Evolutionary conservation across 345 rosid genomes (phyloP).

Genomic region (Ceriops decandra): DNA sequence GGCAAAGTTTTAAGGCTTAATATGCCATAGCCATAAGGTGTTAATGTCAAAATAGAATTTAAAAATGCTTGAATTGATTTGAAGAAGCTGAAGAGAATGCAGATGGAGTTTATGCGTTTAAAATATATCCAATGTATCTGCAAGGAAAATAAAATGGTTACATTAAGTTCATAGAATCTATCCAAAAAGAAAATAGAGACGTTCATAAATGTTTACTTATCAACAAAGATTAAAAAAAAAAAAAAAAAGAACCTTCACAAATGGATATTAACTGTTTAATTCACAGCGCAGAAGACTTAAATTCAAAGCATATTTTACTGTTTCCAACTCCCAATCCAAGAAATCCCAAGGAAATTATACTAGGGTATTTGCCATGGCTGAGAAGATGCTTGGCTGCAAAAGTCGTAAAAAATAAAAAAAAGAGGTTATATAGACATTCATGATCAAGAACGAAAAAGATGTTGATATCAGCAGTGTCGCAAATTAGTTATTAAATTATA

Average conservation of each 20-base stretch:
- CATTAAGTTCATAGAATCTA: no score
- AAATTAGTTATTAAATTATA: neutral
- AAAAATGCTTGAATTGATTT: no score
- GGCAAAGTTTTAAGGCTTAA: no score
- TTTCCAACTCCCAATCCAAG: neutral
- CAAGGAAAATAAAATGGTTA: no score
- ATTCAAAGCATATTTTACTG: neutral
- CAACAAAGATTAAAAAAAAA: neutral
- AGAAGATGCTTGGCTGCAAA: slow-evolving; percentile 49
- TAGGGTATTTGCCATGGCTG: slow-evolving; percentile 46
- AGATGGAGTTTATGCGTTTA: no score
- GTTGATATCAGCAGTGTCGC: neutral
- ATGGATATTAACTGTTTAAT: neutral
- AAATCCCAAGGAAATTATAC: neutral
- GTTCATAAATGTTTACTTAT: no score
- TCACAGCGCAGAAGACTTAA: neutral
- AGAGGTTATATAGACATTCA: no score
- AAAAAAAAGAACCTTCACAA: neutral
- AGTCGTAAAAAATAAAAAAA: neutral
- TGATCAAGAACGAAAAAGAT: neutral
- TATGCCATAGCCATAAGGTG: no score
- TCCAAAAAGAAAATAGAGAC: no score
- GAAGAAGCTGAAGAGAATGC: no score
- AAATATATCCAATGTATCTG: no score
- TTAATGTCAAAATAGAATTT: no score